Conservation (phyloP, 495 filamentous ascomycete species). For the Tricharina praecox region DNA sequence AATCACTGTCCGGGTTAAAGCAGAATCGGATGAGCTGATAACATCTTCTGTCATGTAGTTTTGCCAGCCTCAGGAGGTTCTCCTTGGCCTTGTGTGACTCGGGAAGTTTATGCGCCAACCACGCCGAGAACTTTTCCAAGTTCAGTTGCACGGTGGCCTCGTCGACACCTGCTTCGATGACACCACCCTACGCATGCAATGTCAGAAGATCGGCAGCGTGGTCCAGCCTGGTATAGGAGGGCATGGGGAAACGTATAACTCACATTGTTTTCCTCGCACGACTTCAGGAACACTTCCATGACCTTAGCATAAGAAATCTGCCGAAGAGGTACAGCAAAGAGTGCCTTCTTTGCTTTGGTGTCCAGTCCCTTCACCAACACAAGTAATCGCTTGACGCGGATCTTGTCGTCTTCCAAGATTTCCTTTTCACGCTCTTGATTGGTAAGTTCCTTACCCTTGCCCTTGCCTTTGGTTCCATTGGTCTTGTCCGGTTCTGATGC, state of each 20-base stretch:
- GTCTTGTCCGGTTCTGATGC: slow-evolving; percentile 41
- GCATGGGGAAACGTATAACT: slow-evolving; percentile 15
- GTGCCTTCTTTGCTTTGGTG: slow-evolving; percentile 60
- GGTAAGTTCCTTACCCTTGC: slow-evolving; percentile 34
- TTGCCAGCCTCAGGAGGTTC: slow-evolving; percentile 76
- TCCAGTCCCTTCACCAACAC: slow-evolving; percentile 66
- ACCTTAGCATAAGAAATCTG: slow-evolving; percentile 53
- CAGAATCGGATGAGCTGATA: slow-evolving; percentile 79
- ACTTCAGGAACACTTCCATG: slow-evolving; percentile 52
- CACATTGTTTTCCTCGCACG: slow-evolving; percentile 69
- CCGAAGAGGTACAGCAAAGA: slow-evolving; percentile 68
- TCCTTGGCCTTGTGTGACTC: slow-evolving; percentile 38
- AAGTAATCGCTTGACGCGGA: slow-evolving; percentile 70
- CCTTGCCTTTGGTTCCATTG: slow-evolving; percentile 31
- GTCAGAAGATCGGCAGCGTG: background rate
- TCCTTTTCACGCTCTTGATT: slow-evolving; percentile 34
- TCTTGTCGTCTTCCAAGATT: slow-evolving; percentile 55
- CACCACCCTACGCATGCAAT: slow-evolving; percentile 43
- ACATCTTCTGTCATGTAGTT: slow-evolving; percentile 72
- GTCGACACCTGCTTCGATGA: slow-evolving; percentile 54
- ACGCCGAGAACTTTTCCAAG: slow-evolving; percentile 28
- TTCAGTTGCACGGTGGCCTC: slow-evolving; percentile 26
- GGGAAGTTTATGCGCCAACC: slow-evolving; percentile 54
- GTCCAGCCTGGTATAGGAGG: too few relatives aligned
- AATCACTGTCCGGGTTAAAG: slow-evolving; percentile 74